Conservation (phyloP, 257 asterid genomes). For the Ilex asprella region DNA sequence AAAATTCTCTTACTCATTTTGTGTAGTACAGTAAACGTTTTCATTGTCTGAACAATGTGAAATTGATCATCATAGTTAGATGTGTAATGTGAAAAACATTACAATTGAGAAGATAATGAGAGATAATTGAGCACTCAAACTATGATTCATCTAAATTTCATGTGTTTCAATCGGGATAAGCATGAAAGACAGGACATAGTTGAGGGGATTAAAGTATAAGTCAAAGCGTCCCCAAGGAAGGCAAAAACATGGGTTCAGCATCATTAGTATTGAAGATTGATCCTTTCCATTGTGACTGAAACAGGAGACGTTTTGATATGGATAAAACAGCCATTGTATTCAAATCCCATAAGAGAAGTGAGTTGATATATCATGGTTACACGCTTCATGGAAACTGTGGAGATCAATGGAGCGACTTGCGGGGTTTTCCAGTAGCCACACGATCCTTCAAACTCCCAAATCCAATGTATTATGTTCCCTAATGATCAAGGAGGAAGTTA, state of each 20-base stretch:
- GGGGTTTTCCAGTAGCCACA: constrained; percentile 54
- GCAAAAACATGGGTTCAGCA: not conserved
- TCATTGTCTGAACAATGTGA: too few relatives aligned
- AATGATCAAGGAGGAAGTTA: constrained; percentile 1
- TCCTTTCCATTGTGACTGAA: constrained; percentile 5
- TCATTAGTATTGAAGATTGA: not conserved
- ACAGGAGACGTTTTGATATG: constrained; percentile 57
- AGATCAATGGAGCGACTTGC: constrained; percentile 91
- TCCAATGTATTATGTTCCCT: constrained; percentile 60
- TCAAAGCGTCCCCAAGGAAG: too few relatives aligned
- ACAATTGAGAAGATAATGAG: too few relatives aligned
- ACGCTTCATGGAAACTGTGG: constrained; percentile 69
- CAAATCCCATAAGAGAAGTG: constrained; percentile 76
- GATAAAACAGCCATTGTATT: constrained; percentile 50
- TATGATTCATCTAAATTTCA: too few relatives aligned
- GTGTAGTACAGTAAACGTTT: too few relatives aligned
- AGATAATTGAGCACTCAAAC: too few relatives aligned
- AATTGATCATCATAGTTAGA: too few relatives aligned
- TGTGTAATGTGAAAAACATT: too few relatives aligned
- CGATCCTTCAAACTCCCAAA: constrained; percentile 88
- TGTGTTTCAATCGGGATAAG: too few relatives aligned
- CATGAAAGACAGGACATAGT: too few relatives aligned
- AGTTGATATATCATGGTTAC: constrained; percentile 69
- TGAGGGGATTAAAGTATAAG: too few relatives aligned
- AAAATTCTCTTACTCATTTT: too few relatives aligned